These are phyloP conservation scores for Phialophora expanda DNA, from an alignment of 2,329 filamentous ascomycete genomes.

Conservation along the genomic window DNA sequence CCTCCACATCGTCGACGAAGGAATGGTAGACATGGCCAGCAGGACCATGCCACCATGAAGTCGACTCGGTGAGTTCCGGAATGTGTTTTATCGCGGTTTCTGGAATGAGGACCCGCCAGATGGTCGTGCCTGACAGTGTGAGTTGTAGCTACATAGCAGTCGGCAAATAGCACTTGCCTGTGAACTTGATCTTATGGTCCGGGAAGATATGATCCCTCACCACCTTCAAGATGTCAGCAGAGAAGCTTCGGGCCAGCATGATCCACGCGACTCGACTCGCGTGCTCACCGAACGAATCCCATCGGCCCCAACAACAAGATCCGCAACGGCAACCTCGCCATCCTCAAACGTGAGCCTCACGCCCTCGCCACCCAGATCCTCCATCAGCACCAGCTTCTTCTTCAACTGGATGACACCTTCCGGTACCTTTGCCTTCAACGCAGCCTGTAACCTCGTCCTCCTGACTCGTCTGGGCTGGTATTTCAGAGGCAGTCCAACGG, in stretches of 20 bases:
- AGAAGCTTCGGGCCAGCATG: background rate
- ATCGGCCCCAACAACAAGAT: slow-evolving; percentile 44
- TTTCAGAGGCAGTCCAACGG: slow-evolving; percentile 23
- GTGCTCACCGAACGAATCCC: slow-evolving; percentile 41
- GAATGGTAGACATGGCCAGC: slow-evolving; percentile 52
- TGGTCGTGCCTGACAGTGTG: slow-evolving; percentile 49
- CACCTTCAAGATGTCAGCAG: slow-evolving; percentile 41
- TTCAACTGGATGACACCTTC: slow-evolving; percentile 52
- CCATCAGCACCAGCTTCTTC: slow-evolving; percentile 51
- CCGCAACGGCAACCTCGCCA: slow-evolving; percentile 43
- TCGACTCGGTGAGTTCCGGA: slow-evolving; percentile 43
- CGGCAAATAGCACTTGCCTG: slow-evolving; percentile 32
- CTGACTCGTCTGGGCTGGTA: slow-evolving; percentile 43
- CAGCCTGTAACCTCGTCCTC: slow-evolving; percentile 53
- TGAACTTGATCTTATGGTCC: slow-evolving; percentile 54
- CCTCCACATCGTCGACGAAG: slow-evolving; percentile 45
- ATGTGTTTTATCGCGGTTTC: slow-evolving; percentile 45
- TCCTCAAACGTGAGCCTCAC: slow-evolving; percentile 56
- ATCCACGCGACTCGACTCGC: background rate
- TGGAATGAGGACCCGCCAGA: slow-evolving; percentile 54
- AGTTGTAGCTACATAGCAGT: too few relatives aligned
- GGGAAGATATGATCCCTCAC: slow-evolving; percentile 52
- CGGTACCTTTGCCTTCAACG: slow-evolving; percentile 55
- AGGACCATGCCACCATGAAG: slow-evolving; percentile 54
- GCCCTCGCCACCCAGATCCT: slow-evolving; percentile 47